Evolutionary conservation across 2,329 filamentous ascomycete species (phyloP).

Genomic region (Arthrobotrys megalospora): DNA sequence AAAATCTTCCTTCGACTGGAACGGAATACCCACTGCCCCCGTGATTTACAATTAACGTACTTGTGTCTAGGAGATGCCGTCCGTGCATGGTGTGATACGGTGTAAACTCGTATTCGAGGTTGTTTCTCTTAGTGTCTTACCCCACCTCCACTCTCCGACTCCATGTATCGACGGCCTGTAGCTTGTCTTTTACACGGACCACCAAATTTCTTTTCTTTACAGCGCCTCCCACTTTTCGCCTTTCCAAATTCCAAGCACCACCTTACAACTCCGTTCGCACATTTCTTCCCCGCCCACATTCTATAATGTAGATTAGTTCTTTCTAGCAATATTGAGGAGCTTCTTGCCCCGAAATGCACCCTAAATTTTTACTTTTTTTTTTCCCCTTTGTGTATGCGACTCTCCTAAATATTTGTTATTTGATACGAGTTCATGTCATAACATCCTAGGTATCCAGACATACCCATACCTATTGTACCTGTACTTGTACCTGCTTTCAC

Average conservation of each 20-base stretch:
- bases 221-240: neutral
- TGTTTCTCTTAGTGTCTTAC: constrained; percentile 26
- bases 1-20: neutral
- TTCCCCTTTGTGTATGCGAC: neutral
- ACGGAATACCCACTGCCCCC: neutral
- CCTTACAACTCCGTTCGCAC: constrained; percentile 14
- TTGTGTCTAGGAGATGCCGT: neutral
- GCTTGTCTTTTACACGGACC: constrained; percentile 35
- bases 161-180: constrained; percentile 17
- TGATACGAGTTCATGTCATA: neutral
- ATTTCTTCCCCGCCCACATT: neutral
- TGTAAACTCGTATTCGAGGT: constrained; percentile 23
- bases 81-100: constrained; percentile 12
- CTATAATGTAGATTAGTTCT: neutral
- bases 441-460: neutral
- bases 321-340: neutral
- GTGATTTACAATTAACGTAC: constrained; percentile 2
- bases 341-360: neutral
- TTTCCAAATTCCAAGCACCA: constrained; percentile 6
- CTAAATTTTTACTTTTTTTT: neutral
- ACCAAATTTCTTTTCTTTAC: constrained; percentile 22
- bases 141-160: constrained; percentile 54
- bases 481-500: constrained; percentile 6
- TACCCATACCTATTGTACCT: neutral
- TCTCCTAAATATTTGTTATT: neutral